phyloP scores from a whole-genome alignment of 73 alveolate genomes.

The Durusdinium trenchii region DNA sequence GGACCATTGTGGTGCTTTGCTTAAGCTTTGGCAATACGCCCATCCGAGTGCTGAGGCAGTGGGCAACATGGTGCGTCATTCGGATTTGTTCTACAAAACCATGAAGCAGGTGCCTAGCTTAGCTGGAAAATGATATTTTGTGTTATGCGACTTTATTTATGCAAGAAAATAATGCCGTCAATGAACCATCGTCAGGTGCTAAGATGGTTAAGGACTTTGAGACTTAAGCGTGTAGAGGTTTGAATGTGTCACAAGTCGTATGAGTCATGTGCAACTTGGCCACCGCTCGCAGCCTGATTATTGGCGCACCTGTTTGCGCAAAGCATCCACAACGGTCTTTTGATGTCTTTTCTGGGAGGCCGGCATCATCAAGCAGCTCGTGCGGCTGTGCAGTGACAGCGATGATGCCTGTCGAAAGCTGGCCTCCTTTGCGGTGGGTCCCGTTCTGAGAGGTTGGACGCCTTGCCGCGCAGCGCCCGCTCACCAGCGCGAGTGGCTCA shows the following conservation, averaged over 20 bases:
- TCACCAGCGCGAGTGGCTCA: background rate
- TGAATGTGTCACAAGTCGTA: background rate
- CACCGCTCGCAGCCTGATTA: background rate
- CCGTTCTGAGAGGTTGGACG: background rate
- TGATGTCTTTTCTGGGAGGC: background rate
- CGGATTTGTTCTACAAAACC: slow-evolving; percentile 51
- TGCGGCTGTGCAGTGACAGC: slow-evolving; percentile 60
- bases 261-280: background rate
- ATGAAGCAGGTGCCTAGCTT: slow-evolving; percentile 59
- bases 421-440: slow-evolving; percentile 75
- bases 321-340: background rate
- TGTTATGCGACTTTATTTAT: no score
- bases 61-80: slow-evolving; percentile 86
- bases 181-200: no score
- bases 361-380: slow-evolving; percentile 60
- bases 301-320: background rate
- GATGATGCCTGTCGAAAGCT: slow-evolving; percentile 82
- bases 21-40: background rate
- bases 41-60: slow-evolving; percentile 19
- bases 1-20: no score
- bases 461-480: no score
- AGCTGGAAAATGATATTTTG: background rate
- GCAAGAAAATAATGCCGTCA: no score
- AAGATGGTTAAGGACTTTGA: no score
- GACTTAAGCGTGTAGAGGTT: no score